Evolutionary conservation across 257 asterid species (phyloP), one percentile per base, ranked within the genome.

Genomic region (Schizonepeta tenuifolia): DNA sequence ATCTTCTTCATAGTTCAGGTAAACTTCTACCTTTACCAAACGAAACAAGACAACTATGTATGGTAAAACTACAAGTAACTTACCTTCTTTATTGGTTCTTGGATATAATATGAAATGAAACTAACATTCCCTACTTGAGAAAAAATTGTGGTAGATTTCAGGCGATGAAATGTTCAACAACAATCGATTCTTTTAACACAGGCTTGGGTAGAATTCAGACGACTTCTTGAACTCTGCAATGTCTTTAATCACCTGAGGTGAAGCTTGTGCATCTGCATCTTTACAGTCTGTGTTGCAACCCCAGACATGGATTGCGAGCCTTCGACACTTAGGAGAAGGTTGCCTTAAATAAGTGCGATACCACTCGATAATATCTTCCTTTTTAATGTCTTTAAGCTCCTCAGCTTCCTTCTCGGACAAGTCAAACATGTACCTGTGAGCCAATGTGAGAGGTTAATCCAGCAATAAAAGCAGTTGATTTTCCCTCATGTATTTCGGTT

Each of bases 381-480:
- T 95, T 38, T 70, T 63, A 63, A 92, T 79, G 61, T 83, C 75
- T 47, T 62, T 69, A 14, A 95, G 91, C 79, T 81, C 97, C 75
- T 81, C 84, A 4, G 91, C 95, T 86, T 95, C 99, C 82, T 86
- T 90, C 84, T 71, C 79, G 10, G 92, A 85, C 73, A 92, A 47
- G 81, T 95, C 97, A 68, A 95, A 95, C 96, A 95, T 90, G 76
- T 92, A 95, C 95, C 99, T 95, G 88, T 76, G 74, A 83, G 26
- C 60, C 77, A 83, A 59, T 44, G 8, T n/a, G 47, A 26, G 36
- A 50, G 22, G 55, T 26, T 47, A 56, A 43, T 61, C 11, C 51
- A 53, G 56, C 31, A 41, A 41, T 7, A 47, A 59, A 38, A 51
- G 24, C 26, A 31, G 65, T 7, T 49, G 36, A 50, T 33, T 56